Evolutionary conservation across 768 basidiomycete genomes (phyloP).

Genomic region (Agaricus blazei): DNA sequence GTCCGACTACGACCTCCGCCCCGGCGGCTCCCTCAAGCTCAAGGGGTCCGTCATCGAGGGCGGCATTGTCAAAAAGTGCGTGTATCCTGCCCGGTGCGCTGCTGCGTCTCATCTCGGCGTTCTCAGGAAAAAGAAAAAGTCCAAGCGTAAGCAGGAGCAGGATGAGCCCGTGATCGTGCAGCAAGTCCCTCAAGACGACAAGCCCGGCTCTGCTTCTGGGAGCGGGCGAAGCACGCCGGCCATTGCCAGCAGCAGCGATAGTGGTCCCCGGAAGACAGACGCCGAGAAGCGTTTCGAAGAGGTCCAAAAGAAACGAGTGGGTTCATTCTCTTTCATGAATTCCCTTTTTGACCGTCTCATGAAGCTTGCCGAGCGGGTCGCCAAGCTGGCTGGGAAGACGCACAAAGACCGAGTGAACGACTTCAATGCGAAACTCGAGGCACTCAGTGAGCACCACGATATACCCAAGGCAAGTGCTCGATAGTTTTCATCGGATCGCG

Average conservation of each 20-base stretch:
- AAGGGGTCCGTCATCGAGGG: conserved; percentile 80
- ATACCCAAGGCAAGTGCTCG: conserved; percentile 69
- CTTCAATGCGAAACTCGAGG: conserved; percentile 83
- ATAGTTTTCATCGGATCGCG: conserved; percentile 1
- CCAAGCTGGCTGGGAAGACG: conserved; percentile 74
- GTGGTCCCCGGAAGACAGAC: conserved; percentile 67
- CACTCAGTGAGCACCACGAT: conserved; percentile 90
- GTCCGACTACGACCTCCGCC: conserved; percentile 82
- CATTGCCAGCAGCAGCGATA: conserved; percentile 34
- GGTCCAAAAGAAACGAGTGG: conserved; percentile 74
- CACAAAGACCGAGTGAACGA: conserved; percentile 94
- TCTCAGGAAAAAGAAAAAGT: conserved; percentile 76
- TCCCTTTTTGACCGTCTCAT: conserved; percentile 2
- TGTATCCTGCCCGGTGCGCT: not conserved
- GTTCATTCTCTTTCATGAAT: conserved; percentile 15
- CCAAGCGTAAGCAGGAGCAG: conserved; percentile 48
- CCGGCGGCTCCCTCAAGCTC: conserved; percentile 86
- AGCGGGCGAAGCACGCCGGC: conserved; percentile 62
- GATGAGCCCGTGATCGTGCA: conserved; percentile 45
- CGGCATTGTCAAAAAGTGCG: conserved; percentile 80
- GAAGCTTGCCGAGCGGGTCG: conserved; percentile 71
- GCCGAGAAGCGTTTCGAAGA: conserved; percentile 88
- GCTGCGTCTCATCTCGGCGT: not conserved
- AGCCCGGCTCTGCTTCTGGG: conserved; percentile 40
- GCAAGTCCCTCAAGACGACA: conserved; percentile 32